A percentile compares a stretch with the other conserved stretches of the same genome.
These are phyloP conservation scores for Kwoniella europaea DNA, from an alignment of 768 basidiomycete species.

Conservation along the genomic window DNA sequence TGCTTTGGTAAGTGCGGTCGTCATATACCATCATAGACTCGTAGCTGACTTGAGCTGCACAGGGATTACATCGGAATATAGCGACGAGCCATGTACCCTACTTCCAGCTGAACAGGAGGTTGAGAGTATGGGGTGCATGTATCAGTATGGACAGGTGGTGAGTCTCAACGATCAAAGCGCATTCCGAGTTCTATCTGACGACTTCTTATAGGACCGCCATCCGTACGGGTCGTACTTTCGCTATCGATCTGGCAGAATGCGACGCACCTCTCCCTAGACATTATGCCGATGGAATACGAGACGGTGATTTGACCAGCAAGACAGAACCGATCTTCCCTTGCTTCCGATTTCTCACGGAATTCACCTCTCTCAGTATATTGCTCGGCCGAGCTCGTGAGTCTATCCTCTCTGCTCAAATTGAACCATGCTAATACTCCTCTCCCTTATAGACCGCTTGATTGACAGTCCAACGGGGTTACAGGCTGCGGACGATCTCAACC, in stretches of 20 bases:
- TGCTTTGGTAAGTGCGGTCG: constrained; percentile 20
- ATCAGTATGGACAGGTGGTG: constrained; percentile 34
- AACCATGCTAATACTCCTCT: neutral
- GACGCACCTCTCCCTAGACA: constrained; percentile 26
- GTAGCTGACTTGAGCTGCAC: neutral
- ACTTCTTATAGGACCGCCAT: constrained; percentile 21
- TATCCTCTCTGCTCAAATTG: too few relatives aligned
- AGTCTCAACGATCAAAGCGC: neutral
- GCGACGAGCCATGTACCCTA: constrained; percentile 22
- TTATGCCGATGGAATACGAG: constrained; percentile 33
- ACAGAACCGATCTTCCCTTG: constrained; percentile 28
- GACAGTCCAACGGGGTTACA: constrained; percentile 21
- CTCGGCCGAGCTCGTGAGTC: constrained; percentile 30
- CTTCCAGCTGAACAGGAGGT: constrained; percentile 30
- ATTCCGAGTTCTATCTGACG: neutral
- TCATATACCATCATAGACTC: too few relatives aligned
- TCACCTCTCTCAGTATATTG: constrained; percentile 29
- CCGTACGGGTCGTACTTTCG: constrained; percentile 20
- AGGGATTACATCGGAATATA: constrained; percentile 35
- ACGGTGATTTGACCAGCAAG: constrained; percentile 12
- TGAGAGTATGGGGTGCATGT: constrained; percentile 40
- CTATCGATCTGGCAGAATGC: constrained; percentile 31
- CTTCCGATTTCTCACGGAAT: constrained; percentile 30
- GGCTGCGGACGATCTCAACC: constrained; percentile 24
- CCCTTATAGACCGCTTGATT: constrained; percentile 6